Evolutionary conservation across 1,139 yeast genomes (phyloP).

Genomic region (Komagataea norvegica): DNA sequence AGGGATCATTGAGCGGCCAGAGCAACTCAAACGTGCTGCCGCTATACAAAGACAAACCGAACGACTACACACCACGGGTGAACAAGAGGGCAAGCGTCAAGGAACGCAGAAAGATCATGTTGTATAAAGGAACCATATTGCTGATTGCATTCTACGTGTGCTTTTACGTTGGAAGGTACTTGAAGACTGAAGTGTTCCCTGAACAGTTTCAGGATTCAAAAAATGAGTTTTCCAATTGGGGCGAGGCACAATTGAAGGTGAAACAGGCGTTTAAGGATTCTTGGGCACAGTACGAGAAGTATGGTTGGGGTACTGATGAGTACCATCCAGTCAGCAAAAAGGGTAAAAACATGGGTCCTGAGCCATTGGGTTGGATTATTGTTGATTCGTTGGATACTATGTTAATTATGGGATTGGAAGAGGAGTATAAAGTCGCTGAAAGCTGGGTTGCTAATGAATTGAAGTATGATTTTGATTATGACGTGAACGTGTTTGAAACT

Average conservation of each 20-base stretch:
- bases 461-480: conserved; percentile 59
- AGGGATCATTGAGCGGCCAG: conserved; percentile 8
- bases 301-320: conserved; percentile 83
- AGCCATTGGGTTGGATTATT: conserved; percentile 92
- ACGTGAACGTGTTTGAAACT: conserved; percentile 85
- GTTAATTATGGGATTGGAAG: conserved; percentile 70
- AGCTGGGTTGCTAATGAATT: conserved; percentile 67
- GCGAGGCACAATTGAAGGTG: conserved; percentile 53
- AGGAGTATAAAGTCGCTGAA: conserved; percentile 60
- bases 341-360: conserved; percentile 76
- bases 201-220: conserved; percentile 1
- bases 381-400: conserved; percentile 87
- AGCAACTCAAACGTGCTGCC: conserved; percentile 26
- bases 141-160: conserved; percentile 38
- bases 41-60: conserved; percentile 38
- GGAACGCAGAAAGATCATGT: conserved; percentile 30
- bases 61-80: conserved; percentile 3
- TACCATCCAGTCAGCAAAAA: conserved; percentile 55
- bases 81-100: conserved; percentile 3
- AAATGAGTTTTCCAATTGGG: conserved; percentile 12
- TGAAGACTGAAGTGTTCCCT: conserved; percentile 15
- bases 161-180: conserved; percentile 29
- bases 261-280: conserved; percentile 63
- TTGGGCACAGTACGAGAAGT: conserved; percentile 71
- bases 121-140: conserved; percentile 39